phyloP scores from a whole-genome alignment of 371 early-diverging fungal species.

The Mortierella sp. region DNA sequence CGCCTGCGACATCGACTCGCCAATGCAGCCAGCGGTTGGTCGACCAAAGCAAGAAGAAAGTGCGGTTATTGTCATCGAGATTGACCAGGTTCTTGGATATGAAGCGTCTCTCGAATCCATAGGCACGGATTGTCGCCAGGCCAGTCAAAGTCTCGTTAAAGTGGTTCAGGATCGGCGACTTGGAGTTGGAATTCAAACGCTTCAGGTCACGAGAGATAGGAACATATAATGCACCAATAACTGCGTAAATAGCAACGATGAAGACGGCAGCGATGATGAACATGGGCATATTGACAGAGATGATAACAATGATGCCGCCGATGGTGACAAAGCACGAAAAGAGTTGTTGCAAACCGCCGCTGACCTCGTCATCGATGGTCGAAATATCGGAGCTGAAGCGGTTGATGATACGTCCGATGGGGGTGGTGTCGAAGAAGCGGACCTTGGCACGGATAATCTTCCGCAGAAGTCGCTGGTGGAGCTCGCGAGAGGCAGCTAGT shows the following conservation, averaged over 20 bases:
- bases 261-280: slow-evolving; percentile 62
- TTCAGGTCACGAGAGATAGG: slow-evolving; percentile 82
- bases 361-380: slow-evolving; percentile 61
- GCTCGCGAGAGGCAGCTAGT: slow-evolving; percentile 56
- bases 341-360: slow-evolving; percentile 53
- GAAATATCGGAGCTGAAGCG: slow-evolving; percentile 77
- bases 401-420: slow-evolving; percentile 88
- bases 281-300: slow-evolving; percentile 66
- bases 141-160: slow-evolving; percentile 75
- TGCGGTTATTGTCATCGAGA: slow-evolving; percentile 67
- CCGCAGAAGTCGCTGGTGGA: slow-evolving; percentile 61
- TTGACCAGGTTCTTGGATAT: slow-evolving; percentile 55
- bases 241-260: slow-evolving; percentile 57
- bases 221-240: slow-evolving; percentile 73
- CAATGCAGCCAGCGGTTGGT: slow-evolving; percentile 81
- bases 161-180: slow-evolving; percentile 82
- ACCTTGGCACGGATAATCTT: slow-evolving; percentile 71
- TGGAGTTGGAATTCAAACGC: slow-evolving; percentile 81
- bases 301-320: slow-evolving; percentile 72
- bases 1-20: slow-evolving; percentile 80
- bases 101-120: slow-evolving; percentile 61
- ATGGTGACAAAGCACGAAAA: slow-evolving; percentile 63
- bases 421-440: slow-evolving; percentile 87
- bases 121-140: slow-evolving; percentile 57
- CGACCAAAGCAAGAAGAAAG: slow-evolving; percentile 74